These are phyloP conservation scores for Botrytis porri DNA, from an alignment of 2,329 filamentous ascomycete genomes.

Conservation along the genomic window DNA sequence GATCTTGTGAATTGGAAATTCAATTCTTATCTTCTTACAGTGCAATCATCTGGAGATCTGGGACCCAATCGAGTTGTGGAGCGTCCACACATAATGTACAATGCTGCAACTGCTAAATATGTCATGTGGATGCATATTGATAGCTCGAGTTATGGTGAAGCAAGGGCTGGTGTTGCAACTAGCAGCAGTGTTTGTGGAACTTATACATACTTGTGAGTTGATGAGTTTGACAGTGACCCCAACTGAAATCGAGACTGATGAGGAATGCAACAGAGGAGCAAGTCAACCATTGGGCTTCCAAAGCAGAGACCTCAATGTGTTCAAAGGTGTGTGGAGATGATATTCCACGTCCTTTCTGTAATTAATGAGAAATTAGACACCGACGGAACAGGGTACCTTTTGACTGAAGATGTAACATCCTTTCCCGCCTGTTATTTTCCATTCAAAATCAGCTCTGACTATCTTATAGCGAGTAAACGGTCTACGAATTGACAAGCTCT, in stretches of 20 bases:
- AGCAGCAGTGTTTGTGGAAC: slow-evolving; percentile 57
- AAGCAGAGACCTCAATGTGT: slow-evolving; percentile 37
- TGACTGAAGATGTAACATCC: slow-evolving; percentile 56
- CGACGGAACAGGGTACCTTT: slow-evolving; percentile 57
- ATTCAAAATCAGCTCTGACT: background rate
- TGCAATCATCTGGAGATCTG: slow-evolving; percentile 52
- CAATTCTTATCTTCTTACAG: slow-evolving; percentile 56
- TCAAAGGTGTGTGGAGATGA: slow-evolving; percentile 28
- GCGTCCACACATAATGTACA: slow-evolving; percentile 66
- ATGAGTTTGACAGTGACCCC: no score
- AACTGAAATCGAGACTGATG: background rate
- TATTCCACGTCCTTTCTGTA: background rate
- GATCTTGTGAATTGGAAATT: slow-evolving; percentile 64
- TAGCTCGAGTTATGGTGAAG: slow-evolving; percentile 57
- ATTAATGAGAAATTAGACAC: slow-evolving; percentile 48
- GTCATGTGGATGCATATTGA: slow-evolving; percentile 72
- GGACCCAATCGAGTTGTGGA: slow-evolving; percentile 63
- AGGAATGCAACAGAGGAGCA: slow-evolving; percentile 26
- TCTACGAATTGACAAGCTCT: slow-evolving; percentile 55
- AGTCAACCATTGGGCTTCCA: slow-evolving; percentile 38
- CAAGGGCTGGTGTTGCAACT: slow-evolving; percentile 62
- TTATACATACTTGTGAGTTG: slow-evolving; percentile 48
- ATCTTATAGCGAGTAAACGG: slow-evolving; percentile 50
- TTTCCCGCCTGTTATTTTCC: background rate
- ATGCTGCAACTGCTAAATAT: slow-evolving; percentile 60